A percentile compares a stretch with the other conserved stretches of the same genome.
Conservation (phyloP, 1,284 basidiomycete genomes). For the Ceratobasidium sp. region DNA sequence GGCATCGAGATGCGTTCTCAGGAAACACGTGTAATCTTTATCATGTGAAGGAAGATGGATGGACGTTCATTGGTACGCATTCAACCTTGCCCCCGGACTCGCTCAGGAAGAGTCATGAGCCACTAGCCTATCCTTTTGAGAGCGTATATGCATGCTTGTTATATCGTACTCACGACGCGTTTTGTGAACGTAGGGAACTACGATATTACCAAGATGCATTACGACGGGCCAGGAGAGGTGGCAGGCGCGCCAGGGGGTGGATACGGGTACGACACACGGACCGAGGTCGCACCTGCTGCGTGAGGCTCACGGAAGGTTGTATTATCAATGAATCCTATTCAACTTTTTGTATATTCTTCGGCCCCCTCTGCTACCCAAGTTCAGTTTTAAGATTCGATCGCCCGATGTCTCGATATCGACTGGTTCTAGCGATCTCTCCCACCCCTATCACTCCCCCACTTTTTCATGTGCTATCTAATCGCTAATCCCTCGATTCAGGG, state of each 20-base stretch:
- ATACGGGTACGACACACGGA: constrained; percentile 82
- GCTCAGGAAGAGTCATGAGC: neutral
- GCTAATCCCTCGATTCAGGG: constrained; percentile 31
- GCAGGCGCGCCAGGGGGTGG: constrained; percentile 66
- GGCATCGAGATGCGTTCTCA: constrained; percentile 97
- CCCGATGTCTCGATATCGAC: no score
- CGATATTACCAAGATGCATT: constrained; percentile 83
- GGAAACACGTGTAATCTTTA: constrained; percentile 97
- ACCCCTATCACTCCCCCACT: neutral
- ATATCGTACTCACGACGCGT: constrained; percentile 48
- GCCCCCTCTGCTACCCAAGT: neutral
- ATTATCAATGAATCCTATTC: constrained; percentile 27
- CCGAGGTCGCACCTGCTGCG: constrained; percentile 42
- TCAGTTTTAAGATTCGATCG: neutral
- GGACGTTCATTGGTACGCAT: constrained; percentile 87
- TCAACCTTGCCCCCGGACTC: neutral
- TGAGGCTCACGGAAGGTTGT: constrained; percentile 18
- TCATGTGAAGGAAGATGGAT: constrained; percentile 95
- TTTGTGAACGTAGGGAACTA: constrained; percentile 72
- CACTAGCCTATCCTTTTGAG: neutral
- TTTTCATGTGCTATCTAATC: neutral
- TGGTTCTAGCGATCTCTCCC: neutral
- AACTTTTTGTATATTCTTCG: constrained; percentile 7
- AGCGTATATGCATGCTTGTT: constrained; percentile 25
- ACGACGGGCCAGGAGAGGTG: constrained; percentile 81